Evolutionary conservation across 2,329 filamentous ascomycete genomes (phyloP).

Genomic region (Coniochaeta hoffmannii): DNA sequence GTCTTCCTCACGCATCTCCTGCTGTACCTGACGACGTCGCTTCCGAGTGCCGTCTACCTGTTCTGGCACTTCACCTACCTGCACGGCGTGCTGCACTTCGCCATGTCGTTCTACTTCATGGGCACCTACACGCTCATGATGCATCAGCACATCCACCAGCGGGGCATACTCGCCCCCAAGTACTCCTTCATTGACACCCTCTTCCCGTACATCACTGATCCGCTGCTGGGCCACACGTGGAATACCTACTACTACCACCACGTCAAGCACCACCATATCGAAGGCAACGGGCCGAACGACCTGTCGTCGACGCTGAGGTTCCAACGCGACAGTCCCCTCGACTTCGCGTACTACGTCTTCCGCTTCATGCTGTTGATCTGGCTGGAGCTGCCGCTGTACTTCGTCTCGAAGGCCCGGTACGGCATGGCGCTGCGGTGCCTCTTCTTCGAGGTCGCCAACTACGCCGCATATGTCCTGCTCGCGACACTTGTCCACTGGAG

Average conservation of each 20-base stretch:
- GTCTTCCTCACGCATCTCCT: constrained; percentile 72
- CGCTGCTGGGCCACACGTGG: constrained; percentile 77
- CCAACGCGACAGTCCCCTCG: constrained; percentile 58
- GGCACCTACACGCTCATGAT: constrained; percentile 75
- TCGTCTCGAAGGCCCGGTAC: constrained; percentile 54
- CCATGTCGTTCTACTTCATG: constrained; percentile 61
- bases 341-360: constrained; percentile 66
- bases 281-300: constrained; percentile 69
- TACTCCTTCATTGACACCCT: constrained; percentile 50
- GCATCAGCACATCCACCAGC: constrained; percentile 78
- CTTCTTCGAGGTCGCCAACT: constrained; percentile 55
- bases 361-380: constrained; percentile 69
- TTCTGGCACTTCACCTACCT: constrained; percentile 59
- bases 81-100: constrained; percentile 58
- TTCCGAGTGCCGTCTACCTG: constrained; percentile 61
- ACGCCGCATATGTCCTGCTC: constrained; percentile 27
- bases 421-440: constrained; percentile 45
- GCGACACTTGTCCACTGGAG: constrained; percentile 38
- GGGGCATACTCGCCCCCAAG: constrained; percentile 54
- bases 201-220: constrained; percentile 69
- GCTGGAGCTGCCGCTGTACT: constrained; percentile 70
- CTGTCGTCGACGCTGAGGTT: constrained; percentile 70
- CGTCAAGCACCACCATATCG: constrained; percentile 79
- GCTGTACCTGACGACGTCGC: constrained; percentile 60
- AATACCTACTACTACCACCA: constrained; percentile 82